phyloP scores from a whole-genome alignment of 2,329 filamentous ascomycete genomes.

The Daldinia sp. region DNA sequence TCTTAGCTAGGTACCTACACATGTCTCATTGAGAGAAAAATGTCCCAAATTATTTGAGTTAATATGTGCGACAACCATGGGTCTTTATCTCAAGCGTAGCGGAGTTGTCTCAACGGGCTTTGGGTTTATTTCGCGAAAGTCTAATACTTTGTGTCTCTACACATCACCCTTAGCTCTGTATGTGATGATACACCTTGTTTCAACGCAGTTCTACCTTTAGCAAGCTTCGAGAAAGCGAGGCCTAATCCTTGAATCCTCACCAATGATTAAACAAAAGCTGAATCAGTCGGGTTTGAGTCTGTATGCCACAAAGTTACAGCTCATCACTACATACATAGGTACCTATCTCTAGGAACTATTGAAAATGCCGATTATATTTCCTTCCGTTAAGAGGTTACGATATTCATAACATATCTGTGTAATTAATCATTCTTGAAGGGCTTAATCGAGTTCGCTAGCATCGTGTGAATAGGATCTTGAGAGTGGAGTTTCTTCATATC shows the following conservation, averaged over 20 bases:
- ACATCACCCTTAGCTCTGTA: background rate
- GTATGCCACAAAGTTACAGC: no score
- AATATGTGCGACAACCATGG: background rate
- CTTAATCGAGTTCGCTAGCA: background rate
- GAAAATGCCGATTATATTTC: background rate
- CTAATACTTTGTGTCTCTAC: background rate
- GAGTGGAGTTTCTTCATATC: background rate
- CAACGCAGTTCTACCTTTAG: background rate
- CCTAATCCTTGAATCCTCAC: background rate
- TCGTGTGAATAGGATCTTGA: background rate
- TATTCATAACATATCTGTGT: background rate
- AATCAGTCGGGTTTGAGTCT: no score
- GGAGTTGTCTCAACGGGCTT: background rate
- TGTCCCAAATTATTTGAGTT: background rate
- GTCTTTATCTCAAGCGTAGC: background rate
- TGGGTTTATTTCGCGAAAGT: background rate
- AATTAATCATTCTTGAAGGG: background rate
- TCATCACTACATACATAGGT: no score
- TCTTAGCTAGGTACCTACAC: background rate
- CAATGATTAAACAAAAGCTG: no score
- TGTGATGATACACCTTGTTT: background rate
- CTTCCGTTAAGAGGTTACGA: background rate
- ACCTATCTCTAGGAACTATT: background rate
- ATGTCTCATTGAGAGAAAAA: background rate
- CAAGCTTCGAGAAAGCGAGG: background rate